A percentile compares a stretch with the other conserved stretches of the same genome.
Evolutionary conservation across 2,329 filamentous ascomycete genomes (phyloP).

Genomic region (Venturia aucupariae): DNA sequence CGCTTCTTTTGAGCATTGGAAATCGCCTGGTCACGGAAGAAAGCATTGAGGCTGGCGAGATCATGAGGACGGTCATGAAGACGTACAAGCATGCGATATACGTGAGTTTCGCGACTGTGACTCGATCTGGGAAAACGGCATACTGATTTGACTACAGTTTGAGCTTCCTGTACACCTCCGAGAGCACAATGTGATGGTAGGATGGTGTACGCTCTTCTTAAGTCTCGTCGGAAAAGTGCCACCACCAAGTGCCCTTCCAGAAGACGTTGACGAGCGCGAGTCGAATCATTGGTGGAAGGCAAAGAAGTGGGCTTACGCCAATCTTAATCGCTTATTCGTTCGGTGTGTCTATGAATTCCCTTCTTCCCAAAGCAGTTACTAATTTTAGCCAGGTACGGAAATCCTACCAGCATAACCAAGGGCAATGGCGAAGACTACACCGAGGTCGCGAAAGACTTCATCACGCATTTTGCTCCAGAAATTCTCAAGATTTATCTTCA

Average conservation of each 20-base stretch:
- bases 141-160: slow-evolving; percentile 49
- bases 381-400: slow-evolving; percentile 62
- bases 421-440: slow-evolving; percentile 67
- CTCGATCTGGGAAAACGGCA: slow-evolving; percentile 16
- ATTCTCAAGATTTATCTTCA: slow-evolving; percentile 90
- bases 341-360: slow-evolving; percentile 45
- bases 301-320: slow-evolving; percentile 99
- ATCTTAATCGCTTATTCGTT: slow-evolving; percentile 90
- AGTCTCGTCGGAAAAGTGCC: slow-evolving; percentile 78
- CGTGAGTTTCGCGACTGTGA: slow-evolving; percentile 44
- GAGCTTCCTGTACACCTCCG: slow-evolving; percentile 73
- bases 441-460: slow-evolving; percentile 83
- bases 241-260: slow-evolving; percentile 67
- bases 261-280: slow-evolving; percentile 77
- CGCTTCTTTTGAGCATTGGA: slow-evolving; percentile 76
- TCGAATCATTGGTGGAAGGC: slow-evolving; percentile 99
- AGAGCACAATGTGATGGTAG: slow-evolving; percentile 74
- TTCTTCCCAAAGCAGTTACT: not conserved
- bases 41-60: slow-evolving; percentile 89
- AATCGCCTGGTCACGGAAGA: slow-evolving; percentile 83
- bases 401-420: slow-evolving; percentile 65
- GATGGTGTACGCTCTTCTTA: slow-evolving; percentile 94
- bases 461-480: slow-evolving; percentile 83
- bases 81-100: slow-evolving; percentile 98
- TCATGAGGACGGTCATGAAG: slow-evolving; percentile 91